phyloP scores from a whole-genome alignment of 139 green algal genomes.

The Chlamydomonas sphaeroides region DNA sequence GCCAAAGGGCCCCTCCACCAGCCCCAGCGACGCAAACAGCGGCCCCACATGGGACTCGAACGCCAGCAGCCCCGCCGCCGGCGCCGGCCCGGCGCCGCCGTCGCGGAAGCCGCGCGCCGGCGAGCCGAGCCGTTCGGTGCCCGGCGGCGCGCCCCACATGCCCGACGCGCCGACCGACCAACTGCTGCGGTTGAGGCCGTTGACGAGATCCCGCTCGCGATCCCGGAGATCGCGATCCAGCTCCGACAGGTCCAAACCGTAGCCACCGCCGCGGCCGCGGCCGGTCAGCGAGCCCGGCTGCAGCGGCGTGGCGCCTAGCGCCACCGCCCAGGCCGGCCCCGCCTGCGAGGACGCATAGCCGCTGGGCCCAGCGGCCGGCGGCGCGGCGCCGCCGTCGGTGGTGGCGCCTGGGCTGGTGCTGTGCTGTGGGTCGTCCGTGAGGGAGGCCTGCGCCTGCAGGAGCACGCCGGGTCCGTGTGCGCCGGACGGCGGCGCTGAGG shows the following conservation, averaged over 20 bases:
- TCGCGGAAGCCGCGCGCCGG: not conserved
- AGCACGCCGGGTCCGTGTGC: no score
- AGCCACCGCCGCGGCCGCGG: not conserved
- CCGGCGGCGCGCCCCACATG: not conserved
- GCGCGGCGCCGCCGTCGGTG: no score
- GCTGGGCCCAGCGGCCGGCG: no score
- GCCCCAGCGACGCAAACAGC: conserved; percentile 12
- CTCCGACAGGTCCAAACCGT: conserved; percentile 2
- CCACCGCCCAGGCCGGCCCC: not conserved
- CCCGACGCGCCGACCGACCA: not conserved
- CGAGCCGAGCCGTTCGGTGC: not conserved
- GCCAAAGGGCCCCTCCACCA: conserved; percentile 5
- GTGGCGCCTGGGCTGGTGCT: no score
- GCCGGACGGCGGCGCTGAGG: no score
- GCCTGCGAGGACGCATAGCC: not conserved
- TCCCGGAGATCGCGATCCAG: conserved; percentile 9
- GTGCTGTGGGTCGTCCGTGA: no score
- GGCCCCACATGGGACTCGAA: conserved; percentile 18
- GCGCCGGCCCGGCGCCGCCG: not conserved
- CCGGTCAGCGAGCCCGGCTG: no score
- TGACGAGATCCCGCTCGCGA: conserved; percentile 8
- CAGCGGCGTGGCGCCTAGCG: no score
- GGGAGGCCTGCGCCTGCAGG: no score
- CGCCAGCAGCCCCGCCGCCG: conserved; percentile 20
- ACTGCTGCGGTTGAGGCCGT: not conserved